These are phyloP conservation scores for Phaffomyces antillensis DNA, from an alignment of 805 yeast genomes.

Conservation along the genomic window DNA sequence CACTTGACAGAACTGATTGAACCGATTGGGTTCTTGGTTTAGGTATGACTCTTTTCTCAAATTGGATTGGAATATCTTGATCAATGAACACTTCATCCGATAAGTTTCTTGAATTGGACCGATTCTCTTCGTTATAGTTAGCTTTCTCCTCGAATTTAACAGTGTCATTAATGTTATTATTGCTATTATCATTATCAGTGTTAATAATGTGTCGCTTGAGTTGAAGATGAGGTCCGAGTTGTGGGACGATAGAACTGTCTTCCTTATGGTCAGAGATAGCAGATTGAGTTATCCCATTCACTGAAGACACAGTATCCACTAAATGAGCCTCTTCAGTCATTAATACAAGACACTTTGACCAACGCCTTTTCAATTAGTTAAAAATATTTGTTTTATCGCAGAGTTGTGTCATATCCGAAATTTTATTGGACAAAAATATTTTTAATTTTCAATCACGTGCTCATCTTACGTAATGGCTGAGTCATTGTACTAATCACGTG, in stretches of 20 bases:
- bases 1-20: constrained; percentile 44
- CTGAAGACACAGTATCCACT: too few species aligned
- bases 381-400: too few species aligned
- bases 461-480: too few species aligned
- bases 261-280: background rate
- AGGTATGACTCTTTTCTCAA: constrained; percentile 60
- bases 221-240: background rate
- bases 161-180: background rate
- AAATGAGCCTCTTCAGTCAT: too few species aligned
- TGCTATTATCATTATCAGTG: background rate
- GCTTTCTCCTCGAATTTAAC: background rate
- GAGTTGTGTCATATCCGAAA: too few species aligned
- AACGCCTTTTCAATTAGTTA: too few species aligned
- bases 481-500: too few species aligned
- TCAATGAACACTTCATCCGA: constrained; percentile 39
- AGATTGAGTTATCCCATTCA: background rate
- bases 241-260: background rate
- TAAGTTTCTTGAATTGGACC: background rate
- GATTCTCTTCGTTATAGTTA: constrained; percentile 2
- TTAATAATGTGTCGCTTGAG: background rate
- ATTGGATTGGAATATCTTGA: constrained; percentile 60
- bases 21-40: constrained; percentile 32
- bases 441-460: too few species aligned
- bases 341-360: too few species aligned
- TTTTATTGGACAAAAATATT: background rate